These are phyloP conservation scores for Pelargonium fulgidum DNA, from an alignment of 441 rosid genomes.

Conservation along the genomic window DNA sequence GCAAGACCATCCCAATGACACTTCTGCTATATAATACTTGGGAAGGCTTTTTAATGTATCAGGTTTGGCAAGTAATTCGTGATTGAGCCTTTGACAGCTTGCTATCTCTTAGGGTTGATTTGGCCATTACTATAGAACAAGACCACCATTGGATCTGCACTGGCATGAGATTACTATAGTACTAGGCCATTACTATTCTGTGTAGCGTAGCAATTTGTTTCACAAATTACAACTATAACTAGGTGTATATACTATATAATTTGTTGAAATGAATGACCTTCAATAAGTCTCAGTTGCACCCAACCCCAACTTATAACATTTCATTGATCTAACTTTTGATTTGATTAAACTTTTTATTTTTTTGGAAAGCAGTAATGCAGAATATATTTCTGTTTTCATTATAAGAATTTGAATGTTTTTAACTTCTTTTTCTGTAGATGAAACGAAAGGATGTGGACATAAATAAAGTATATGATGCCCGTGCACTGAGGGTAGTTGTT, in stretches of 20 bases:
- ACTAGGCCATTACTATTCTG: neutral
- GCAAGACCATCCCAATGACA: neutral
- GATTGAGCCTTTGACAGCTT: neutral
- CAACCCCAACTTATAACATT: neutral
- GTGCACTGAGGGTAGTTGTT: constrained; percentile 65
- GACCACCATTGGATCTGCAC: neutral
- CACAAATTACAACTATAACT: neutral
- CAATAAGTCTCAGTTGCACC: neutral
- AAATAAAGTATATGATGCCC: constrained; percentile 58
- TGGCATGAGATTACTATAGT: neutral
- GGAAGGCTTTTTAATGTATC: neutral
- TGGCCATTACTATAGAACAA: neutral
- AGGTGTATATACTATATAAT: neutral
- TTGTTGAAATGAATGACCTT: neutral
- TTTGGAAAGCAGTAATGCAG: neutral
- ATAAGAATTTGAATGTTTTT: neutral
- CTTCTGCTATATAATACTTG: neutral
- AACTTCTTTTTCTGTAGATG: constrained; percentile 38
- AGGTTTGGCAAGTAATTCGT: neutral
- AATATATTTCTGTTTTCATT: neutral
- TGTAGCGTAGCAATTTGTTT: neutral
- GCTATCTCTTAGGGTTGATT: neutral
- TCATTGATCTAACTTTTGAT: neutral
- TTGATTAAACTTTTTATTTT: neutral
- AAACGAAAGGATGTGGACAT: constrained; percentile 63